Percentiles rank a stretch among this genome's conserved stretches.
Conservation (phyloP, 176 grass and related monocot genomes). For the Bromus sterilis region DNA sequence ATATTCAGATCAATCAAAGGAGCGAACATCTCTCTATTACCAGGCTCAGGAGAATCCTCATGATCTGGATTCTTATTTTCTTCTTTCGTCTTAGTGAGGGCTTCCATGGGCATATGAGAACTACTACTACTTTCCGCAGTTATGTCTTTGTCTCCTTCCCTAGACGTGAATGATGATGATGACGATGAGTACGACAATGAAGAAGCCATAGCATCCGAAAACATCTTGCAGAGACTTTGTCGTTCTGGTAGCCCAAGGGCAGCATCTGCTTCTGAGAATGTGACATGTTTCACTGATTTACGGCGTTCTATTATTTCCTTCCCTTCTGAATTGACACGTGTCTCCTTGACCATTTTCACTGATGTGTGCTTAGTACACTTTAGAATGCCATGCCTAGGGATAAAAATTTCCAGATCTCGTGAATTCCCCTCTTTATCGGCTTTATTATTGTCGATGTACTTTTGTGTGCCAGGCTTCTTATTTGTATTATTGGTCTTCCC, state of each 20-base stretch:
- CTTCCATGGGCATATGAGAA: constrained; percentile 9
- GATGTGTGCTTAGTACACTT: constrained; percentile 41
- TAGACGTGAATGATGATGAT: constrained; percentile 31
- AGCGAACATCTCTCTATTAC: constrained; percentile 4
- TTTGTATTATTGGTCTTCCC: constrained; percentile 5
- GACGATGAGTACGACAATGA: constrained; percentile 41
- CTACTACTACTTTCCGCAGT: constrained; percentile 20
- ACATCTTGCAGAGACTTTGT: constrained; percentile 26
- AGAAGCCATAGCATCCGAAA: constrained; percentile 30
- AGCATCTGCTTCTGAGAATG: constrained; percentile 28
- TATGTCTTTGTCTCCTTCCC: constrained; percentile 28
- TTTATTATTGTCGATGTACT: constrained; percentile 8
- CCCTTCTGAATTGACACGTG: constrained; percentile 10
- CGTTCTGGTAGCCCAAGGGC: constrained; percentile 17
- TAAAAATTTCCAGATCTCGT: constrained; percentile 9
- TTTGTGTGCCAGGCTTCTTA: constrained; percentile 18
- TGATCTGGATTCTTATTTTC: background rate
- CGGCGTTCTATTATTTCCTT: constrained; percentile 31
- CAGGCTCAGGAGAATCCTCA: constrained; percentile 4
- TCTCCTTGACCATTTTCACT: constrained; percentile 49
- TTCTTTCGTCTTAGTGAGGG: background rate
- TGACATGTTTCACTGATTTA: constrained; percentile 36
- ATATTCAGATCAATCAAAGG: constrained; percentile 40
- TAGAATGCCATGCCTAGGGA: constrained; percentile 48
- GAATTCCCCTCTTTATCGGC: constrained; percentile 18